Evolutionary conservation across 2,329 filamentous ascomycete genomes (phyloP), one percentile per base, ranked within the genome.

Genomic region (Colletotrichum orchidophilum): DNA sequence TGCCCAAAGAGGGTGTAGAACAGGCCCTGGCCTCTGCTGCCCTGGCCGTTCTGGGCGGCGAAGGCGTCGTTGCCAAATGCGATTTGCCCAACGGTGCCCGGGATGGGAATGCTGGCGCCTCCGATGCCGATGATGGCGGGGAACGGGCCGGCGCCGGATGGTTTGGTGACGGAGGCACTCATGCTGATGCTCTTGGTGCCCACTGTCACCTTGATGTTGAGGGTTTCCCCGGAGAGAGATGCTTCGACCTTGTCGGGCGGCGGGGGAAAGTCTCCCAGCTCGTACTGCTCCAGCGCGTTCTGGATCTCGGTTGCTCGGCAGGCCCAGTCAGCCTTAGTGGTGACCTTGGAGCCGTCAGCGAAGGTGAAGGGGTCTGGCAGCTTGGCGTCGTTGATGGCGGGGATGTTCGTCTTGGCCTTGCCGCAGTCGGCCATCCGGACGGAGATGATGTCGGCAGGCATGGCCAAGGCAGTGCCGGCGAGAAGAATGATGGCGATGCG

Each of bases 1-100:
- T 80, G 83, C 54, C 89, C 88, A 75, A 90, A 90, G 5, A 91
- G 81, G 55, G 85, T 85, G 80, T 88, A 91, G 81, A 91, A 91
- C 64, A 84, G 83, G 70, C 89, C 89, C 73, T 84, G 80, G 63
- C 89, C 89, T 63, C 88, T 88, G 68, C 84, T 87, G 24, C 77
- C 77, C 42, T 77, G 74, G 60, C 78, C 81, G 13, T 76, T 76
- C 80, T 91, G 88, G 24, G 83, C 82, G 26, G 84, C 89, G 70
- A 91, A 87, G 31, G 85, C 83, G 76, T 89, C 85, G 78, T 90
- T 91, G 79, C 84, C 83, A 80, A 91, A 91, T 73, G 81, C 87
- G 75, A 91, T 88, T 66, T 84, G 87, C 46, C 86, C 89, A 31
- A 91, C 85, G 59, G 81, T 84, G 42, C 79, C 81, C 1, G 88